phyloP scores from a whole-genome alignment of 2,329 filamentous ascomycete species.

The Elsinoe perseae region DNA sequence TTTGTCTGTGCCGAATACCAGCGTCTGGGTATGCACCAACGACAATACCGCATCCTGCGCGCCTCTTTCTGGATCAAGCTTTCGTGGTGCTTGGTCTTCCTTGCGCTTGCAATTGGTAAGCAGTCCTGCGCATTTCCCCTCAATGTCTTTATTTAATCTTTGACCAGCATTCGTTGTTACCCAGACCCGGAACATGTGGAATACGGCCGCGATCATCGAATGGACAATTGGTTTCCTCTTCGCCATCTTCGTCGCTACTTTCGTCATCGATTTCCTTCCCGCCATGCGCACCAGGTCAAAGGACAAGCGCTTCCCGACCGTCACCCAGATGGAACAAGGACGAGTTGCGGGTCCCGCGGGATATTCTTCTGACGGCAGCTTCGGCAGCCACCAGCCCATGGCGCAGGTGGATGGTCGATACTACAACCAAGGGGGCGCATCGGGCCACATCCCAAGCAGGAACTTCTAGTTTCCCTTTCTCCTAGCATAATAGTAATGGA shows the following conservation, averaged over 20 bases:
- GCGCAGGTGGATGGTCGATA: constrained; percentile 4
- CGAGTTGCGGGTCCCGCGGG: constrained; percentile 22
- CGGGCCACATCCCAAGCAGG: constrained; percentile 17
- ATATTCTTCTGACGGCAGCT: constrained; percentile 19
- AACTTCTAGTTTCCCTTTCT: constrained; percentile 17
- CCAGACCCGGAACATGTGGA: constrained; percentile 44
- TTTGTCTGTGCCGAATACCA: constrained; percentile 90
- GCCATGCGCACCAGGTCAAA: constrained; percentile 55
- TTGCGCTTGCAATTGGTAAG: constrained; percentile 56
- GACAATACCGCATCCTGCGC: constrained; percentile 63
- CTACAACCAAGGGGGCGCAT: not conserved
- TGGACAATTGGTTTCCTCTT: constrained; percentile 75
- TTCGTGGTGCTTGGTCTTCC: constrained; percentile 70
- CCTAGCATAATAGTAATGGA: not conserved
- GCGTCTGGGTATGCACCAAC: constrained; percentile 71
- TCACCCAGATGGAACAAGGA: constrained; percentile 34
- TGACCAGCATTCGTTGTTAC: constrained; percentile 56
- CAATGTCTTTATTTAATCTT: not conserved
- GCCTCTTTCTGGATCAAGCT: constrained; percentile 84
- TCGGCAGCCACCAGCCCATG: constrained; percentile 23
- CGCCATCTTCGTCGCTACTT: constrained; percentile 79
- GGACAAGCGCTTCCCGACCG: constrained; percentile 30
- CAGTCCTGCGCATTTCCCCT: constrained; percentile 2
- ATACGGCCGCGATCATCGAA: constrained; percentile 71
- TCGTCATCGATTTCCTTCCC: constrained; percentile 79